Evolutionary conservation across 495 filamentous ascomycete genomes (phyloP), one percentile per base, ranked within the genome.

Genomic region (Penicillium robsamsonii): DNA sequence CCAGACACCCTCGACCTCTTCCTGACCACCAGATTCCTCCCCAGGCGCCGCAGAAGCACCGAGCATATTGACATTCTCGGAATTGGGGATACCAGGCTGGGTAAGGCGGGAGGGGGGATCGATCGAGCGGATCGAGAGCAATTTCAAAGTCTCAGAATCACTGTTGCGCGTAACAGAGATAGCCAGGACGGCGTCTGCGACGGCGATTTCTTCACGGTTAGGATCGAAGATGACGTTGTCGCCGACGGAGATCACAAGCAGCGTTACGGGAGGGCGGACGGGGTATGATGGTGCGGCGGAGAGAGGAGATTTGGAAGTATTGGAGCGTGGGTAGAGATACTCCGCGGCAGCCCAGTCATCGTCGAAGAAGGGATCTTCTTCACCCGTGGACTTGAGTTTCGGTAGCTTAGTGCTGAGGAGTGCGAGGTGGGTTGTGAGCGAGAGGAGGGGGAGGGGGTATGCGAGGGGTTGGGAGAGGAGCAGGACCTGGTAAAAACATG

Each of bases 351-450:
- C 88, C 95, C 95, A 99, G 73, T 99, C 94, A 75, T 99, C 95
- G 77, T 96, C 87, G 77, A 99, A 97, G 63, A 96, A 85, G 2
- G 95, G 95, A 64, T 99, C 95, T 74, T 99, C 94, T 67, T 96
- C 92, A 51, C 79, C 79, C 64, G 91, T 85, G 22, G 90, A 95
- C 66, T 89, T 88, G 22, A 95, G 76, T 30, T 85, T 81, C 17
- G 94, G 94, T 3, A 97, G 83, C 53, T 88, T 87, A 7, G 93
- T 90, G 40, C 87, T 84, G 46, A 96, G 85, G 29, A 99, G 89
- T n/a, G 94, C 94, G 56, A 99, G 88, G 71, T 97, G 91, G 3
- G 91, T 95, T 1, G 94, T 96, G 33, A 97, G 81, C 31, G 90
- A 94, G 35, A 97, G 85, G 8, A 97, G 84, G 2, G 95, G 93